Percentiles rank a stretch among this genome's conserved stretches.
Evolutionary conservation across 2,329 filamentous ascomycete genomes (phyloP).

Genomic region (Gremmenia infestans): DNA sequence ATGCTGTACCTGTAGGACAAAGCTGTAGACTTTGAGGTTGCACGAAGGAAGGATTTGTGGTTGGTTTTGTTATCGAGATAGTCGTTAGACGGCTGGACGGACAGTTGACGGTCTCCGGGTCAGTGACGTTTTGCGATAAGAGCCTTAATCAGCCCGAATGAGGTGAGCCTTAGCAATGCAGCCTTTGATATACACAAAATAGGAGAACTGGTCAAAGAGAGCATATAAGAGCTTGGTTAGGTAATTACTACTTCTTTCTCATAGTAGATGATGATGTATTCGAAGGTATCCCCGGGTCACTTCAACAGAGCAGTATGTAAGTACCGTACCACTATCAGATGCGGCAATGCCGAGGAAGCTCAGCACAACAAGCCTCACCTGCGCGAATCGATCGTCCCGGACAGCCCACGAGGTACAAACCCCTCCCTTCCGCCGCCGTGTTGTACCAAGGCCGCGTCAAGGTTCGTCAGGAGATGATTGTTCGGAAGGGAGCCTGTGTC

Average conservation of each 20-base stretch:
- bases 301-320: not conserved
- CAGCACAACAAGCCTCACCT: not conserved
- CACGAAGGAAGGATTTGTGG: not conserved
- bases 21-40: not conserved
- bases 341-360: not conserved
- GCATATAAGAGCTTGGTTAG: too few relatives aligned
- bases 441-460: too few relatives aligned
- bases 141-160: too few relatives aligned
- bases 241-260: too few relatives aligned
- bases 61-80: not conserved
- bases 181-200: too few relatives aligned
- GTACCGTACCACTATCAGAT: not conserved
- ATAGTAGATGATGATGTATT: too few relatives aligned
- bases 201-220: too few relatives aligned
- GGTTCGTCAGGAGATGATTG: too few relatives aligned
- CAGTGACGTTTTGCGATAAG: too few relatives aligned
- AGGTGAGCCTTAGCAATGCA: too few relatives aligned
- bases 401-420: not conserved
- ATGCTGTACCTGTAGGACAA: not conserved
- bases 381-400: not conserved
- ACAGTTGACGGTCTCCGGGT: not conserved
- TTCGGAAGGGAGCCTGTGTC: too few relatives aligned
- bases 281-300: not conserved
- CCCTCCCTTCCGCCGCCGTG: not conserved
- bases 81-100: not conserved